Conservation (phyloP, 495 filamentous ascomycete genomes). For the Lasiosphaeriaceae sp. region DNA sequence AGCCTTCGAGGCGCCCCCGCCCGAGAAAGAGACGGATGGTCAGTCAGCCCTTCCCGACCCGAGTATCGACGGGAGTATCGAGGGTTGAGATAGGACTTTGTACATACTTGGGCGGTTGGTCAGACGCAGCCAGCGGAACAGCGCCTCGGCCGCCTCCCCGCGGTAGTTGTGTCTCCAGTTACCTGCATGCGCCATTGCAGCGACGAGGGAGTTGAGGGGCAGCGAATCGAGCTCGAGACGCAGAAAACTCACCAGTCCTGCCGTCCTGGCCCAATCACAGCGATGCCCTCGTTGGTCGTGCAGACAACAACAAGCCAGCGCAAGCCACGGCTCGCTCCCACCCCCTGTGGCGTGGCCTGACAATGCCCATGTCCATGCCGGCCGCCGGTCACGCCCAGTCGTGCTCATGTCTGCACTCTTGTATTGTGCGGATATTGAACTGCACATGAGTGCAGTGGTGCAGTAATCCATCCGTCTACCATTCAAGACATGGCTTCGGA, state of each 20-base stretch:
- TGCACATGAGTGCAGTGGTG: neutral
- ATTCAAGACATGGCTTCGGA: too few relatives aligned
- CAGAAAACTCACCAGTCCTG: constrained; percentile 11
- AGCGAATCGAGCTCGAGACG: constrained; percentile 3
- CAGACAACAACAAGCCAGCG: constrained; percentile 11
- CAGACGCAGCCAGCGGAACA: neutral
- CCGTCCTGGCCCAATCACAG: constrained; percentile 23
- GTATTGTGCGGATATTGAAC: neutral
- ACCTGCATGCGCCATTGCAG: constrained; percentile 17
- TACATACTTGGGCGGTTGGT: neutral
- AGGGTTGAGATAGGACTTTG: too few relatives aligned
- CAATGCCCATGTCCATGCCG: neutral
- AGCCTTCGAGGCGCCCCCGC: too few relatives aligned
- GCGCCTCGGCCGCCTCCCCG: constrained; percentile 10
- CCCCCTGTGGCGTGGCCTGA: constrained; percentile 13
- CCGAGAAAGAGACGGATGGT: constrained; percentile 6
- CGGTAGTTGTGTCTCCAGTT: neutral
- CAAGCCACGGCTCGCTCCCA: constrained; percentile 14
- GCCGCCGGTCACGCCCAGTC: neutral
- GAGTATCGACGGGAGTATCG: too few relatives aligned
- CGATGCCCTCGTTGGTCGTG: constrained; percentile 10
- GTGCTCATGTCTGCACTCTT: neutral
- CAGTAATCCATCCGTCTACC: too few relatives aligned
- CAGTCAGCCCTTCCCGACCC: too few relatives aligned
- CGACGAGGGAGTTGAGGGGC: constrained; percentile 10